Conservation (phyloP, 2,329 filamentous ascomycete genomes). For the Chrysoporthe cubensis region DNA sequence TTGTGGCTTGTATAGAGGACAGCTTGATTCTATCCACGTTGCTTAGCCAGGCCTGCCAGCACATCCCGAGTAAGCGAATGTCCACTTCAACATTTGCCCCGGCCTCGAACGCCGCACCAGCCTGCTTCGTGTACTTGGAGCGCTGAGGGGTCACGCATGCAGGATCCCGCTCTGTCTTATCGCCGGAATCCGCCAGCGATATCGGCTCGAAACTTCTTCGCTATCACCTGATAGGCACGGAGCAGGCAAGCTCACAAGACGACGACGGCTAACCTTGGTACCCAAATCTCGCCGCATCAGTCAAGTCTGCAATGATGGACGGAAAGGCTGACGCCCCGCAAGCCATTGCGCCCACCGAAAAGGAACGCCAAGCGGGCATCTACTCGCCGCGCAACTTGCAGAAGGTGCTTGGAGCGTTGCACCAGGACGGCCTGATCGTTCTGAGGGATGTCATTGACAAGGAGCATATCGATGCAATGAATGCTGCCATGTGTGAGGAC, state of each 20-base stretch:
- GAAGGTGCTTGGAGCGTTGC: constrained; percentile 31
- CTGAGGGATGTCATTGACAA: constrained; percentile 32
- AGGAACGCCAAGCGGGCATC: constrained; percentile 22
- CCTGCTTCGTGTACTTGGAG: neutral
- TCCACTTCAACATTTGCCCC: neutral
- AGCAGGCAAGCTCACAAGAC: neutral
- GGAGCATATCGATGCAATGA: constrained; percentile 31
- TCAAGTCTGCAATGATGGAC: neutral
- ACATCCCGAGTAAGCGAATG: neutral
- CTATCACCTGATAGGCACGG: neutral
- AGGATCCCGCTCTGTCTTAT: neutral
- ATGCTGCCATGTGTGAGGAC: constrained; percentile 31
- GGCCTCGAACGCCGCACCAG: neutral
- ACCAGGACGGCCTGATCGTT: constrained; percentile 35
- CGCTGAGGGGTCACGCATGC: neutral
- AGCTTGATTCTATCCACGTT: no score
- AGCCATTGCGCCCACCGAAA: constrained; percentile 18
- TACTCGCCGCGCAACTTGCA: constrained; percentile 26
- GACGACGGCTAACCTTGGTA: neutral
- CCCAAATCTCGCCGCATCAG: no score
- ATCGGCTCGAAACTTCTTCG: neutral
- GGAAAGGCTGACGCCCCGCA: constrained; percentile 14
- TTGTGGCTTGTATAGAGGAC: no score
- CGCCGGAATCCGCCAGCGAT: neutral
- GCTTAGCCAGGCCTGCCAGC: no score